These are phyloP conservation scores for Boletus eberwhitei DNA, from an alignment of 768 basidiomycete genomes.

Conservation along the genomic window DNA sequence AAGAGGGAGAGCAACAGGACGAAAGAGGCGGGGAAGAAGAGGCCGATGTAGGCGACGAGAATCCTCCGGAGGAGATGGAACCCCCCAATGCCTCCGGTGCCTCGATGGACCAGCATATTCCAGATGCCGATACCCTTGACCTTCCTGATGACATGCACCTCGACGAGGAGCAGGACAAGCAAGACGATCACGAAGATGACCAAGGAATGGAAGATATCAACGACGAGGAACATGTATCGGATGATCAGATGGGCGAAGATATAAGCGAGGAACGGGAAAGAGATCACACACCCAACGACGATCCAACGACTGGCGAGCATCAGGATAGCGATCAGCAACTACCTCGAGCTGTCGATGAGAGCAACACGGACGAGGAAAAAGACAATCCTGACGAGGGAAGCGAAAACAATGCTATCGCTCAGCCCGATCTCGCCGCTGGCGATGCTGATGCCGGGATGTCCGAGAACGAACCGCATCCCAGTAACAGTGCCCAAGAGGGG, in stretches of 20 bases:
- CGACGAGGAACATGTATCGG: slow-evolving; percentile 24
- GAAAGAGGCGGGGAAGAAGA: slow-evolving; percentile 29
- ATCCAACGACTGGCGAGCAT: slow-evolving; percentile 23
- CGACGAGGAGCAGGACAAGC: slow-evolving; percentile 33
- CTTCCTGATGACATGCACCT: slow-evolving; percentile 86
- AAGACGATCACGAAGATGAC: slow-evolving; percentile 26
- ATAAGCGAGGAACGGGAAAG: slow-evolving; percentile 1
- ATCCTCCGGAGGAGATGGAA: slow-evolving; percentile 44
- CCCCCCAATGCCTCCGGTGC: slow-evolving; percentile 53
- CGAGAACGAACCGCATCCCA: slow-evolving; percentile 16
- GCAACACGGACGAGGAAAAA: slow-evolving; percentile 19
- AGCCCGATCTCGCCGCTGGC: slow-evolving; percentile 36
- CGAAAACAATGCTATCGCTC: slow-evolving; percentile 28
- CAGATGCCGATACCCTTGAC: slow-evolving; percentile 80
- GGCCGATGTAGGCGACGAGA: slow-evolving; percentile 14
- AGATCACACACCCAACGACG: slow-evolving; percentile 13
- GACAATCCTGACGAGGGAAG: slow-evolving; percentile 31
- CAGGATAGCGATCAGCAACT: slow-evolving; percentile 22
- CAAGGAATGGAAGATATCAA: slow-evolving; percentile 37
- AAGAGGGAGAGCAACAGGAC: slow-evolving; percentile 28
- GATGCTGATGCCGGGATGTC: slow-evolving; percentile 20
- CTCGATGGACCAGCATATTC: slow-evolving; percentile 72
- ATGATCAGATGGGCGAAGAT: slow-evolving; percentile 31
- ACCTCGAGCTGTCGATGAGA: slow-evolving; percentile 17
- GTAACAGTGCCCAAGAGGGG: slow-evolving; percentile 19